Base-by-base conservation (phyloP, 179 eudicot species). In the Beta macrorhiza region DNA sequence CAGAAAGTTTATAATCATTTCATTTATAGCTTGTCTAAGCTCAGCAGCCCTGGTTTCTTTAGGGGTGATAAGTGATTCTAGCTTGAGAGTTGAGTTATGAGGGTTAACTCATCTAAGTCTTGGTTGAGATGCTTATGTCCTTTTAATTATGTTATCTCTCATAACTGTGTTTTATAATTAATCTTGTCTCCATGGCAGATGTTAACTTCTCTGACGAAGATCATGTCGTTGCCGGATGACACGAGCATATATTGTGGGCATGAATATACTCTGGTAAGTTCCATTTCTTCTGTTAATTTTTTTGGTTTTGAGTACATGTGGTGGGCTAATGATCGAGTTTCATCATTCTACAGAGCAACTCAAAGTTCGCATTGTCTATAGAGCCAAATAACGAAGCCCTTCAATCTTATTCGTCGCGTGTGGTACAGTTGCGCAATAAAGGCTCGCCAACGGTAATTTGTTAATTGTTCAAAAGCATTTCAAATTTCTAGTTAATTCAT, bases 211-310 rank as follows among this genome's bases (percentile, higher is more conserved):
- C 88, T 95, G 62, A 74, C 75, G 81, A 95, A 91, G 91, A 89
- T 95, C 78, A 79, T 56, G 81, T 75, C 91, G 29, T 83, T 95
- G 75, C 98, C 98, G 74, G 97, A 95, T 82, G 90, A 91, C 74
- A 95, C 98, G 70, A 91, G 80, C 83, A 76, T 95, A 80, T 95
- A 92, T 73, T 95, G 98, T 72, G 97, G 98, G 69, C 98, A 95
- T 81, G 98, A 95, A 80, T 95, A 93, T 84, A 95, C 98, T 59
- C 72, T 90, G 90, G 98, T 92, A 87, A 88, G 88, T 86, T 64
- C 25, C 51, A 68, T 58, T 20, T 61, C 71, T 22, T 7, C 47
- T 7, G 53, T 47, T 32, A 29, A 29, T 29, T 45, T 25, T 20
- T 44, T 45, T 12, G 52, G 14, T 20, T 82, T 52, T 19, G 44